Base-by-base conservation (phyloP, 148 eudicot genomes). In the Arbutus unedo region DNA sequence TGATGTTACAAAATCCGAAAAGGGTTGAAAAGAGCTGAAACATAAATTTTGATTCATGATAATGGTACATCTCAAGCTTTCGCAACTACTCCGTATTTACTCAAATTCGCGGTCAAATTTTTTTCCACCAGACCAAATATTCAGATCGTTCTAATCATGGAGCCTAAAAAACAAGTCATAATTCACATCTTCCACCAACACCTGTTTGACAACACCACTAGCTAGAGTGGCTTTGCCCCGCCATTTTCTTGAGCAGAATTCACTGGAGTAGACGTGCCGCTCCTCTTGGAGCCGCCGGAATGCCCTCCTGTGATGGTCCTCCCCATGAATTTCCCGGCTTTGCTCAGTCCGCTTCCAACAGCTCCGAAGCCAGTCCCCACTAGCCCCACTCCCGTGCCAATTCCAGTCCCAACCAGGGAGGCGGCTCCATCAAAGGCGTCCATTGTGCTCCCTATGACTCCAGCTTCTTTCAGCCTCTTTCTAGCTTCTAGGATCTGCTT, bases 321-420 rank as follows among this genome's bases (percentile, higher is more conserved):
- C 66, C 98, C 97, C 98, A 96, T 91, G 87, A 94, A 91, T 82
- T 89, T 93, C 60, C 99, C 99, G 1, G 99, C 99, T 84, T 94
- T 96, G 88, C 84, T 85, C 54, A 94, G 86, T 1, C 98, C 95
- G 23, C 91, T 94, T 25, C 95, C 93, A 48, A 94, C 91, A 8
- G 95, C 97, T 64, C 98, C 96, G 5, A 92, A 72, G 4, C 95
- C 93, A n/a, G 86, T 85, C 13, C 92, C 91, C 2, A 91, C 93
- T 9, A 90, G 62, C 47, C 93, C 90, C 9, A 81, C 92, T 54
- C 94, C 94, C 14, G 90, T 89, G 19, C 89, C 92, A 5, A 94
- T 45, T 1, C 98, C 96, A 0, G 85, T 82, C 14, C 98, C 95
- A 25, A 93, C 93, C 16, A 90, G 47, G 19, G 90, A 84, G 55